phyloP scores from a whole-genome alignment of 176 grass and related monocot genomes.

The Eleusine coracana region DNA sequence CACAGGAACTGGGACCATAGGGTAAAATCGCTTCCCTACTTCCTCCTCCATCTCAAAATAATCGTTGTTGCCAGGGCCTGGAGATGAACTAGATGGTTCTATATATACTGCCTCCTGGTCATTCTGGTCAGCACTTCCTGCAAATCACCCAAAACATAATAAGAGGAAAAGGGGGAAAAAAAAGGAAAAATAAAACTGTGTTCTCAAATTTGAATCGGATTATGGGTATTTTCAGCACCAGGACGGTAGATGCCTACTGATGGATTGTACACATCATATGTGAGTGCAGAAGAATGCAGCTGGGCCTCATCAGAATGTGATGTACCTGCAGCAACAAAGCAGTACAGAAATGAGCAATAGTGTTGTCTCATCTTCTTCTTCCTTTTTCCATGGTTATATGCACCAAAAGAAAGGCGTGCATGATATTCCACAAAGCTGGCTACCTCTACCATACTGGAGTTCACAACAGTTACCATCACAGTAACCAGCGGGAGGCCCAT shows the following conservation, averaged over 20 bases:
- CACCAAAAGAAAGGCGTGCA: conserved; percentile 26
- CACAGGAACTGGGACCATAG: conserved; percentile 88
- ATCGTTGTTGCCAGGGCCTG: conserved; percentile 53
- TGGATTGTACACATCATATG: conserved; percentile 67
- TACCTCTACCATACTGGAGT: conserved; percentile 69
- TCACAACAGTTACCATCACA: conserved; percentile 55
- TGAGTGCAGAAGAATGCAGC: conserved; percentile 60
- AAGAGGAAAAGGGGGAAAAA: background rate
- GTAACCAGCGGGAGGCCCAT: conserved; percentile 53
- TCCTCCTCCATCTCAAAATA: conserved; percentile 78
- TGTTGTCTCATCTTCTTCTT: background rate
- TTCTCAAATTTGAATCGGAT: background rate
- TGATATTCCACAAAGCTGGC: conserved; percentile 29
- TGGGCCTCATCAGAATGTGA: conserved; percentile 69
- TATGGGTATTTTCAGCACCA: conserved; percentile 58
- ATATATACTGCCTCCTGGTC: conserved; percentile 57
- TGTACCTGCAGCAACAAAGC: conserved; percentile 68
- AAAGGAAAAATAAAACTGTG: background rate
- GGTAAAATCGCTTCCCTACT: conserved; percentile 80
- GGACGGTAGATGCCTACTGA: conserved; percentile 73
- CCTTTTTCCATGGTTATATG: background rate
- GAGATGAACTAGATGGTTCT: conserved; percentile 62
- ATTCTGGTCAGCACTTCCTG: conserved; percentile 54
- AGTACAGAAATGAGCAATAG: conserved; percentile 32
- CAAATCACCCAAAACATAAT: conserved; percentile 25